Conservation (phyloP, 2,329 filamentous ascomycete species). For the Stachybotrys chartarum region DNA sequence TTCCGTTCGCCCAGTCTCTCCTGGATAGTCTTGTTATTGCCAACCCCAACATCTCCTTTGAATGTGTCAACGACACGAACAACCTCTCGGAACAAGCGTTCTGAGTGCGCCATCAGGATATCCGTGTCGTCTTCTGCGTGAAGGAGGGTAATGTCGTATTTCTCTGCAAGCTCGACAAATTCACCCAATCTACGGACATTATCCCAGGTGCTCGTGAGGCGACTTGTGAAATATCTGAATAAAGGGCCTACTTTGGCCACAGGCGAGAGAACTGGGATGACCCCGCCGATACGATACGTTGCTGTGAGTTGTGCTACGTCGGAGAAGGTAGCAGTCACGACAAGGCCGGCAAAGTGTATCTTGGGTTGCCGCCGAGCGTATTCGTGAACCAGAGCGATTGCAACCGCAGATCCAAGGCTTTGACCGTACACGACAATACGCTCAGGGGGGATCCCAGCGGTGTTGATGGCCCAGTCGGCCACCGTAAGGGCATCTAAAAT, state of each 20-base stretch:
- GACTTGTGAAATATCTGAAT: slow-evolving; percentile 30
- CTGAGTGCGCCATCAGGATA: slow-evolving; percentile 36
- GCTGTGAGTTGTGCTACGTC: slow-evolving; percentile 38
- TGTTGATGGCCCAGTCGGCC: slow-evolving; percentile 45
- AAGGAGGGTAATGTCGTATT: slow-evolving; percentile 32
- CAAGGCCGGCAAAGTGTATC: slow-evolving; percentile 33
- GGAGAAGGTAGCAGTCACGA: slow-evolving; percentile 42
- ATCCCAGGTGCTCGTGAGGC: slow-evolving; percentile 36
- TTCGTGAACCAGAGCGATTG: slow-evolving; percentile 25
- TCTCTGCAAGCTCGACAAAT: slow-evolving; percentile 19
- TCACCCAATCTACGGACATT: slow-evolving; percentile 31
- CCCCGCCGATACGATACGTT: slow-evolving; percentile 44
- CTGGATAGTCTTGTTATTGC: not conserved
- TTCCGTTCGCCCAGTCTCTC: slow-evolving; percentile 8
- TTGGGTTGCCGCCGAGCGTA: slow-evolving; percentile 4
- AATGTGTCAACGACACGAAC: slow-evolving; percentile 31
- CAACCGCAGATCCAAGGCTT: slow-evolving; percentile 43
- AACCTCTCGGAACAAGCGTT: slow-evolving; percentile 38
- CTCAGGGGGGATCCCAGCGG: slow-evolving; percentile 42
- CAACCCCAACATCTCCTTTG: slow-evolving; percentile 16
- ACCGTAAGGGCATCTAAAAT: slow-evolving; percentile 45
- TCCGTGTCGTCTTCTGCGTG: slow-evolving; percentile 38
- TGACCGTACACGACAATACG: slow-evolving; percentile 54
- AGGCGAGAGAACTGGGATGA: slow-evolving; percentile 36
- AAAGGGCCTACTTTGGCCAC: slow-evolving; percentile 25